Evolutionary conservation across 768 basidiomycete genomes (phyloP), one percentile per base, ranked within the genome.

Genomic region (Pleurotus eryngii): DNA sequence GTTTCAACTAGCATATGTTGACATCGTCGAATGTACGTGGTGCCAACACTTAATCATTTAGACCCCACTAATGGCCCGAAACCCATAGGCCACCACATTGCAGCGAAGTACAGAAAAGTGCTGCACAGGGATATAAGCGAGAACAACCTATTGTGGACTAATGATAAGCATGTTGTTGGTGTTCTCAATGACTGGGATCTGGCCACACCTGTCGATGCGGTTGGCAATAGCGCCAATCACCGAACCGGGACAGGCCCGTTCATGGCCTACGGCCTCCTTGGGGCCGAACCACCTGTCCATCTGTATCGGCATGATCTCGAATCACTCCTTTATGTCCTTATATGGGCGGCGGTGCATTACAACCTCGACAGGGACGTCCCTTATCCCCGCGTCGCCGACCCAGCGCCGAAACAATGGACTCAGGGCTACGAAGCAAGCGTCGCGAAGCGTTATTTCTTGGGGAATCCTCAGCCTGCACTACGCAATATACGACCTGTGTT

Each of bases 101-200:
- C 64, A 0, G 67, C 62, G 42, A 49, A 39, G 4, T 56, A 54
- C 22, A 63, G 61, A 3, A 49, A 55, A 3, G 60, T 72, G n/a
- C 56, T 74, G 15, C 70, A 74, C 56, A 57, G 67, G 40, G 66
- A 74, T 55, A 51, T 74, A 48, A 69, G 72, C 60, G 63, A 66
- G 17, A 64, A 64, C 57, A 72, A 70, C 55, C 56, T 72, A n/a
- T 69, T 70, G 68, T 63, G 24, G 30, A 46, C 5, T 38, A 45
- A 6, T 42, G 57, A 6, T 59, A 39, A 8, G 7, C n/a, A 4
- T 3, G 60, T 61, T 9, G 53, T 58, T 18, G 70, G 69, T 2
- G 63, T 70, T 7, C 60, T 70, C 9, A 62, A 65, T 49, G 71
- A 71, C 56, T 70, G 64, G 61, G 69, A 71, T 48, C 64, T 65